Percentiles rank a stretch among this genome's conserved stretches.
phyloP scores from a whole-genome alignment of 257 asterid species.

The Datura wrightii region DNA sequence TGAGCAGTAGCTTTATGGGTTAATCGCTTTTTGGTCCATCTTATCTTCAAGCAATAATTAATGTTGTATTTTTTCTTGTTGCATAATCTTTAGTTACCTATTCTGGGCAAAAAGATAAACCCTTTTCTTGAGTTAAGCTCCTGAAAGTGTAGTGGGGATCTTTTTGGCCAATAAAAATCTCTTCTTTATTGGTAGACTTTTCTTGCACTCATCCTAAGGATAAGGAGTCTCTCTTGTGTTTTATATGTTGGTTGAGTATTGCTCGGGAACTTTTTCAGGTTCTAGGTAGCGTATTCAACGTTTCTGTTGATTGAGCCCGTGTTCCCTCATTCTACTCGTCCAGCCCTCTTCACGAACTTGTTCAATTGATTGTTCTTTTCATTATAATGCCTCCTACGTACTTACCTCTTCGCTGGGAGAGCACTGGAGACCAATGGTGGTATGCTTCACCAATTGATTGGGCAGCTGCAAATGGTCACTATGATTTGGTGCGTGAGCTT shows the following conservation, averaged over 20 bases:
- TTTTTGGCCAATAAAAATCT: background rate
- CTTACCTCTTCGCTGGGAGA: slow-evolving; percentile 96
- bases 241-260: background rate
- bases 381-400: slow-evolving; percentile 58
- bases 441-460: slow-evolving; percentile 94
- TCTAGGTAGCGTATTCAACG: no score
- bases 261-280: background rate
- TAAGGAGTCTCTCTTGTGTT: background rate
- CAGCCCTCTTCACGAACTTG: no score
- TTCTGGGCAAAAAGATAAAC: background rate
- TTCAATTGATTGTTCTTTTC: background rate
- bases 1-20: slow-evolving; percentile 12
- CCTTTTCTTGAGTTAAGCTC: slow-evolving; percentile 24
- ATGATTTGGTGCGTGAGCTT: slow-evolving; percentile 82
- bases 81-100: background rate
- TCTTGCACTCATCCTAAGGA: background rate
- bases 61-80: background rate
- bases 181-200: slow-evolving; percentile 25
- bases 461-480: slow-evolving; percentile 98
- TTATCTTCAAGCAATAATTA: background rate
- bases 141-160: background rate
- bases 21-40: background rate
- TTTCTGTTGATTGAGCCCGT: no score
- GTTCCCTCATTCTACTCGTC: no score
- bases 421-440: slow-evolving; percentile 99